Evolutionary conservation across 768 basidiomycete genomes (phyloP).

Genomic region (Collybia nuda): DNA sequence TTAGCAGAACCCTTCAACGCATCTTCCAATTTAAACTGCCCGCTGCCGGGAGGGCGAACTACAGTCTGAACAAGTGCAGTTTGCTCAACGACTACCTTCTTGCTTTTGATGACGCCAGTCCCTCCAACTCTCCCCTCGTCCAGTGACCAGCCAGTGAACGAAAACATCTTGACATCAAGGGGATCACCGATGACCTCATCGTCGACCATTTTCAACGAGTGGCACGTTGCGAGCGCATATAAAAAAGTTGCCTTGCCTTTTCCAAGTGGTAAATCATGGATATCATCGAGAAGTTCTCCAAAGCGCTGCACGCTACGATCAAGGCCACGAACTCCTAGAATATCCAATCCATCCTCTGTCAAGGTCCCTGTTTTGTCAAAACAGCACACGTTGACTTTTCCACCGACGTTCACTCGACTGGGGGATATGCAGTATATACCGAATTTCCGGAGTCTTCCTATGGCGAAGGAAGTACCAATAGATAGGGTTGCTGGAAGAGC

Average conservation of each 20-base stretch:
- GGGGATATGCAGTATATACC: conserved; percentile 98
- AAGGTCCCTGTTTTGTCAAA: conserved; percentile 99
- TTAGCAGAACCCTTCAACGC: conserved; percentile 82
- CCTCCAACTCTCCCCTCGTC: conserved; percentile 85
- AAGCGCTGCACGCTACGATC: conserved; percentile 78
- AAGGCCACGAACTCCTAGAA: conserved; percentile 87
- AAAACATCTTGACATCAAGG: conserved; percentile 96
- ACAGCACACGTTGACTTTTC: conserved; percentile 95
- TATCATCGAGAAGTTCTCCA: conserved; percentile 85
- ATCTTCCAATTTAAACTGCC: conserved; percentile 88
- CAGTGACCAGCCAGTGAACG: conserved; percentile 93
- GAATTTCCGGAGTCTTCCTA: conserved; percentile 78
- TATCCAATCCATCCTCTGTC: conserved; percentile 97
- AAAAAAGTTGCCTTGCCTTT: conserved; percentile 80
- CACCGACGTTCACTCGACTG: conserved; percentile 90
- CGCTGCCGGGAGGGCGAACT: conserved; percentile 93
- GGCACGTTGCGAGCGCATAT: conserved; percentile 94
- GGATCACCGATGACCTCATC: conserved; percentile 93
- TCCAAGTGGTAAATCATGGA: conserved; percentile 78
- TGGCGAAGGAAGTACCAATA: conserved; percentile 95
- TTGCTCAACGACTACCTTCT: conserved; percentile 63
- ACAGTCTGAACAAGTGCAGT: conserved; percentile 94
- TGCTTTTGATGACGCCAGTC: conserved; percentile 69
- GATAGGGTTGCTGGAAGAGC: conserved; percentile 96
- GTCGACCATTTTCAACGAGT: conserved; percentile 89